Conservation (phyloP, 192 early-diverging fungal genomes). For the Coemansia sp. region DNA sequence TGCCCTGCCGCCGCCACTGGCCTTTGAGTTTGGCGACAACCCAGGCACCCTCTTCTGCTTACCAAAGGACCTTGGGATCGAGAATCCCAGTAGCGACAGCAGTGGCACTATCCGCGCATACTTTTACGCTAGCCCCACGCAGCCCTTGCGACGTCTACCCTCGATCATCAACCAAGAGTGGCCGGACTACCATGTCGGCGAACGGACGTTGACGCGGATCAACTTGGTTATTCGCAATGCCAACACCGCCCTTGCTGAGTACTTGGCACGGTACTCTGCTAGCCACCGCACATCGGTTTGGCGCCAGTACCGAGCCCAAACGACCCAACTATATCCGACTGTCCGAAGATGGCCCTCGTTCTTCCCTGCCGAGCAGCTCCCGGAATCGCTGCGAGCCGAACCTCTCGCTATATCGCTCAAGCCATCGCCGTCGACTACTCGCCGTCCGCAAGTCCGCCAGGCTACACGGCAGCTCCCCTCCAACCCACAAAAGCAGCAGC, state of each 20-base stretch:
- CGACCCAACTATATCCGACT: slow-evolving; percentile 16
- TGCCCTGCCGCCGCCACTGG: slow-evolving; percentile 25
- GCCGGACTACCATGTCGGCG: slow-evolving; percentile 14
- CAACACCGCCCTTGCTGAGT: neutral
- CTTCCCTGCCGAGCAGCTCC: slow-evolving; percentile 11
- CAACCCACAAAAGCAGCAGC: neutral
- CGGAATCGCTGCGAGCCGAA: neutral
- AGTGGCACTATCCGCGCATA: slow-evolving; percentile 1
- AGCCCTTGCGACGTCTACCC: slow-evolving; percentile 3
- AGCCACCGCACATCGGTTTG: slow-evolving; percentile 18
- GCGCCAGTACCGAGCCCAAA: slow-evolving; percentile 23
- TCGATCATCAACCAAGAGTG: slow-evolving; percentile 20
- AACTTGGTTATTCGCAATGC: slow-evolving; percentile 16
- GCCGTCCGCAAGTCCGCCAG: neutral
- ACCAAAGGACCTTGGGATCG: slow-evolving; percentile 61
- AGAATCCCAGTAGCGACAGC: slow-evolving; percentile 25
- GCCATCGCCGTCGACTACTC: neutral
- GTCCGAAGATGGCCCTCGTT: slow-evolving; percentile 33
- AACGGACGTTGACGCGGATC: slow-evolving; percentile 19
- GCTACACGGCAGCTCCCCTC: neutral
- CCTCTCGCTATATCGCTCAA: neutral
- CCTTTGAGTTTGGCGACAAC: slow-evolving; percentile 63
- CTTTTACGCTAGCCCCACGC: slow-evolving; percentile 21
- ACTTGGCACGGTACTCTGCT: slow-evolving; percentile 11
- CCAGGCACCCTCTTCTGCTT: slow-evolving; percentile 55